Evolutionary conservation across 208 protist species (phyloP).

Genomic region (Plasmodiophora brassicae): DNA sequence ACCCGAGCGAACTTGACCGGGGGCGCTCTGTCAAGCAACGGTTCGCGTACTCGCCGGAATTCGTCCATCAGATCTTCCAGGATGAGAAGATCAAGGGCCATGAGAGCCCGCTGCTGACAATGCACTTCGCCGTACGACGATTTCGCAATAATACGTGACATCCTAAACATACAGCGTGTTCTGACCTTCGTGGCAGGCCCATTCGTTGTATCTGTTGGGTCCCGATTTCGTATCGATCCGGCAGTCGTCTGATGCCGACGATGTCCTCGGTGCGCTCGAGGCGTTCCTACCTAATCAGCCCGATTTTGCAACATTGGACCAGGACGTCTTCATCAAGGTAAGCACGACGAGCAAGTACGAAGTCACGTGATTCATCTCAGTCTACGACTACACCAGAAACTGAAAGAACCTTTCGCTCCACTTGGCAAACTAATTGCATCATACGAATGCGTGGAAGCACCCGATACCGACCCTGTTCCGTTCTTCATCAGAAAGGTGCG

Average conservation of each 20-base stretch:
- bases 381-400: neutral
- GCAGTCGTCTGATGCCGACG: neutral
- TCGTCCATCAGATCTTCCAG: slow-evolving; percentile 5
- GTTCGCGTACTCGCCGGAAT: neutral
- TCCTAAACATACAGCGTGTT: neutral
- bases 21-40: neutral
- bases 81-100: neutral
- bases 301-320: neutral
- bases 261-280: neutral
- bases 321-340: neutral
- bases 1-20: neutral
- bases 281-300: neutral
- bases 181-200: neutral
- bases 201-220: neutral
- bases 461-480: neutral
- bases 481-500: slow-evolving; percentile 18
- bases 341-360: neutral
- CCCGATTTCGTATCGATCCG: neutral
- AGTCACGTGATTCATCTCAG: neutral
- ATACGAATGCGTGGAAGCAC: neutral
- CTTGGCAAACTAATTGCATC: neutral
- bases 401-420: neutral
- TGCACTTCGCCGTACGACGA: neutral
- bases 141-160: neutral
- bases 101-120: neutral